phyloP scores from a whole-genome alignment of 164 flowering plant species.

The Warburgia ugandensis region DNA sequence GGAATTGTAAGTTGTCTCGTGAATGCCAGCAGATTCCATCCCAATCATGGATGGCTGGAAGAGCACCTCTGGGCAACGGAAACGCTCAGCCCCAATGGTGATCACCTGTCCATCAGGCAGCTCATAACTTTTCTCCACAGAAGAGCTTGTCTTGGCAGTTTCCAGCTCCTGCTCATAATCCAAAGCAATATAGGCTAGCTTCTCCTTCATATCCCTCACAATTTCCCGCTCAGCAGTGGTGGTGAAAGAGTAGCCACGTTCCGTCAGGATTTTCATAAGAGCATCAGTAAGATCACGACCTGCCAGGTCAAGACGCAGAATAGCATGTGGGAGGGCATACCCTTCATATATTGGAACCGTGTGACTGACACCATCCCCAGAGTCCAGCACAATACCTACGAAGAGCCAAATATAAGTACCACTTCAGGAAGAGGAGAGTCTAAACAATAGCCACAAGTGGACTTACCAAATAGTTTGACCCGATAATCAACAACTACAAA shows the following conservation, averaged over 20 bases:
- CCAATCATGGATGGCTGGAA: slow-evolving; percentile 86
- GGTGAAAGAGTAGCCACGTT: slow-evolving; percentile 54
- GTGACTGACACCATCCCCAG: slow-evolving; percentile 83
- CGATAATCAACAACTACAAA: too few relatives aligned
- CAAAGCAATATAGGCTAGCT: slow-evolving; percentile 58
- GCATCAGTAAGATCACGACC: slow-evolving; percentile 75
- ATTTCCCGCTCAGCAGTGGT: slow-evolving; percentile 57
- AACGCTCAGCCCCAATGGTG: slow-evolving; percentile 72
- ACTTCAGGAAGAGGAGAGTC: too few relatives aligned
- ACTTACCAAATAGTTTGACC: too few relatives aligned
- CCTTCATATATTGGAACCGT: slow-evolving; percentile 83
- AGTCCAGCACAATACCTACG: slow-evolving; percentile 64
- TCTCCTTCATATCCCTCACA: slow-evolving; percentile 47
- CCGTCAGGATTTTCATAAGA: slow-evolving; percentile 69
- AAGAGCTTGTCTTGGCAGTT: slow-evolving; percentile 54
- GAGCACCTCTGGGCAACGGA: slow-evolving; percentile 80
- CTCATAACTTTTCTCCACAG: slow-evolving; percentile 71
- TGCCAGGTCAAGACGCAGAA: slow-evolving; percentile 66
- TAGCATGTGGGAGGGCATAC: slow-evolving; percentile 81
- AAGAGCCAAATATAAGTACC: too few relatives aligned
- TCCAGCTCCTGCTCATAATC: slow-evolving; percentile 73
- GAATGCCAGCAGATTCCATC: slow-evolving; percentile 79
- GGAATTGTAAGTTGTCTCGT: slow-evolving; percentile 76
- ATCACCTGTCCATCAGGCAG: slow-evolving; percentile 79
- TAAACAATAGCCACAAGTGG: too few relatives aligned